These are phyloP conservation scores for Crucibulum parvulum DNA, from an alignment of 1,284 basidiomycete genomes.

Conservation along the genomic window DNA sequence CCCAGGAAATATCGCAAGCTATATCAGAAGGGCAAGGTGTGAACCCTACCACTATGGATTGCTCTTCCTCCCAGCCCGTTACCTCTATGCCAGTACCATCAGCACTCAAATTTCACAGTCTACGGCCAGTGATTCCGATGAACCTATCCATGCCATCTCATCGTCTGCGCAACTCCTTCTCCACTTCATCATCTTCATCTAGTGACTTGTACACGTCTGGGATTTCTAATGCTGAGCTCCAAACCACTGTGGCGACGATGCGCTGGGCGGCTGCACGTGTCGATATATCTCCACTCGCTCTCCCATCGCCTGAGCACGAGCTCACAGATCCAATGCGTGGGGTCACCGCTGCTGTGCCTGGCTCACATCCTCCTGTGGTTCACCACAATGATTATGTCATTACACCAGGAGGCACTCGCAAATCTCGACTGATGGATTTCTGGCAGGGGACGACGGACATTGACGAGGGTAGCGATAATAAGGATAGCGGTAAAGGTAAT, in stretches of 20 bases:
- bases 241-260: conserved; percentile 82
- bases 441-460: conserved; percentile 68
- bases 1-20: conserved; percentile 2
- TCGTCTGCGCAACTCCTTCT: conserved; percentile 66
- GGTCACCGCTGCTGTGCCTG: conserved; percentile 69
- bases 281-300: conserved; percentile 78
- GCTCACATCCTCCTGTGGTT: conserved; percentile 52
- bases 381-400: conserved; percentile 27
- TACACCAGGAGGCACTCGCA: conserved; percentile 59
- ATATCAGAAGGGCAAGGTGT: conserved; percentile 1
- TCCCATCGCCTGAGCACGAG: conserved; percentile 89
- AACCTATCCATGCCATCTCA: conserved; percentile 39
- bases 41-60: not conserved
- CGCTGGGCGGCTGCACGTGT: conserved; percentile 82
- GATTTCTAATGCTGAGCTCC: conserved; percentile 55
- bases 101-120: conserved; percentile 18
- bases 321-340: conserved; percentile 85
- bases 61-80: not conserved
- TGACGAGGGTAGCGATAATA: conserved; percentile 22
- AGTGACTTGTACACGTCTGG: conserved; percentile 11
- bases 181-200: conserved; percentile 44
- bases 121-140: conserved; percentile 28
- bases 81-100: not conserved
- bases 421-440: conserved; percentile 66
- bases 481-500: not conserved